Percentiles rank a stretch among this genome's conserved stretches.
Conservation (phyloP, 2,329 filamentous ascomycete genomes). For the Colletotrichum scovillei region DNA sequence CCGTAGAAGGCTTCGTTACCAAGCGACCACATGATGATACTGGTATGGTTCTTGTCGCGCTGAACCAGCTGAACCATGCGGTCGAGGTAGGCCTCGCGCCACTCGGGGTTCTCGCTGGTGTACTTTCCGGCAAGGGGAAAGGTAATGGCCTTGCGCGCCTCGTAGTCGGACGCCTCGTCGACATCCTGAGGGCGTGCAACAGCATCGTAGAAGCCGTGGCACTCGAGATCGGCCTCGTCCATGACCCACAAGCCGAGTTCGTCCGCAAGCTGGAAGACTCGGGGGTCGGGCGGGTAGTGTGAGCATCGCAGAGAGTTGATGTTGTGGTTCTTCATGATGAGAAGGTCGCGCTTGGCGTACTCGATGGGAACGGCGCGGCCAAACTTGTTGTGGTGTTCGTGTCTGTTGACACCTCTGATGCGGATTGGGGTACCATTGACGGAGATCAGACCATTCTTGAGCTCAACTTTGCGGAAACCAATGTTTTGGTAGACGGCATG, state of each 20-base stretch:
- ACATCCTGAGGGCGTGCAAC: conserved; percentile 62
- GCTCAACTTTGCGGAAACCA: conserved; percentile 73
- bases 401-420: conserved; percentile 74
- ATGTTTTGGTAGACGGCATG: conserved; percentile 63
- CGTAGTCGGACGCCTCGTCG: conserved; percentile 67
- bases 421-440: conserved; percentile 73
- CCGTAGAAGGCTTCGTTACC: conserved; percentile 82
- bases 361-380: conserved; percentile 73
- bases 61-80: conserved; percentile 72
- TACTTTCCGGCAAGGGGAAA: conserved; percentile 66
- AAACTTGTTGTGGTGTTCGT: conserved; percentile 75
- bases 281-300: conserved; percentile 74
- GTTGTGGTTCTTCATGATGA: conserved; percentile 77
- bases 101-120: conserved; percentile 70
- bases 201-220: conserved; percentile 64
- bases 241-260: conserved; percentile 74
- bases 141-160: conserved; percentile 68
- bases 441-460: conserved; percentile 67
- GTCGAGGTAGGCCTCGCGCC: conserved; percentile 75
- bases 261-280: conserved; percentile 69
- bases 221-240: conserved; percentile 63
- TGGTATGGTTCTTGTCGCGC: conserved; percentile 77
- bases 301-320: conserved; percentile 77
- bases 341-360: conserved; percentile 70
- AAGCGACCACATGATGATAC: conserved; percentile 79